Evolutionary conservation across 2,329 filamentous ascomycete species (phyloP).

Genomic region (Fusarium sp.): DNA sequence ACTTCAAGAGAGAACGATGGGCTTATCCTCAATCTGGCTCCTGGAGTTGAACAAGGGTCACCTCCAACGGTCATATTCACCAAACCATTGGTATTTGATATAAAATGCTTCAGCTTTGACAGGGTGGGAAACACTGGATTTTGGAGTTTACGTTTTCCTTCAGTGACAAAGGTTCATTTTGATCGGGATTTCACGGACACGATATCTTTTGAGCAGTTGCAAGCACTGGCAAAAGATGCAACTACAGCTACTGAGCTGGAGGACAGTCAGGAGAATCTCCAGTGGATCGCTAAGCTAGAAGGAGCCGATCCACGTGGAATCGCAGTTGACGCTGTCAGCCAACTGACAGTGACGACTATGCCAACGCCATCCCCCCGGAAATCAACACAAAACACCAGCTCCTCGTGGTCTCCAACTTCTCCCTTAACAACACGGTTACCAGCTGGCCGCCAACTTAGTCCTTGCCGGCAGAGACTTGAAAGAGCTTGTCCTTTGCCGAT

Average conservation of each 20-base stretch:
- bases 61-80: constrained; percentile 72
- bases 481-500: constrained; percentile 7
- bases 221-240: constrained; percentile 74
- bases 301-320: constrained; percentile 64
- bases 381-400: constrained; percentile 47
- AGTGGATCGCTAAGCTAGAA: constrained; percentile 75
- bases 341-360: constrained; percentile 60
- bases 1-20: constrained; percentile 56
- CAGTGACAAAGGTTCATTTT: constrained; percentile 81
- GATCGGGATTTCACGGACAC: constrained; percentile 81
- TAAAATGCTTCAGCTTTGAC: constrained; percentile 85
- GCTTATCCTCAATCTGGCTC: constrained; percentile 64
- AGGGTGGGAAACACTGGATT: constrained; percentile 78
- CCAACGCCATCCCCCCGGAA: constrained; percentile 54
- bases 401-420: constrained; percentile 36
- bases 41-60: constrained; percentile 60
- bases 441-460: background rate
- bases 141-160: constrained; percentile 83
- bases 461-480: background rate
- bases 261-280: constrained; percentile 72
- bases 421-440: constrained; percentile 20
- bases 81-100: constrained; percentile 82
- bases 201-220: constrained; percentile 78
- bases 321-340: constrained; percentile 61
- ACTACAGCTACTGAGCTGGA: constrained; percentile 64